Conservation (phyloP, 164 flowering plant species). For the Sextonia rubra region DNA sequence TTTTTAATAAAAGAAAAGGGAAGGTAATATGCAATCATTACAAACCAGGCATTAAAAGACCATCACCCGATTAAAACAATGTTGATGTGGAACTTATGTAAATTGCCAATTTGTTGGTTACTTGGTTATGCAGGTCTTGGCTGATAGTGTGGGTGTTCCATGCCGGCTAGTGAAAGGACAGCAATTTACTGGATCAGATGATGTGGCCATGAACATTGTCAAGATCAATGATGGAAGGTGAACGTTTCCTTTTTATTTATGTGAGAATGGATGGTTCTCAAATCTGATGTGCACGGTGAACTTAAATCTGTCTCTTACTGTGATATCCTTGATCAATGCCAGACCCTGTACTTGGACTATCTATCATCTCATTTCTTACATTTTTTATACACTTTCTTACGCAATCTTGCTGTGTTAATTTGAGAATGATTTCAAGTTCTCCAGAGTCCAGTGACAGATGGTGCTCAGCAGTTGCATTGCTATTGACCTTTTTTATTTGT, state of each 20-base stretch:
- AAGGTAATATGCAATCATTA: too few species aligned
- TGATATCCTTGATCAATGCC: not conserved
- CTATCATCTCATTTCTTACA: too few species aligned
- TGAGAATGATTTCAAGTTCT: not conserved
- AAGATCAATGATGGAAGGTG: constrained; percentile 86
- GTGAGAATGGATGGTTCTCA: not conserved
- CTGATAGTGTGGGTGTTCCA: constrained; percentile 76
- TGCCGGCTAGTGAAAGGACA: constrained; percentile 87
- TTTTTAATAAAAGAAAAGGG: too few species aligned
- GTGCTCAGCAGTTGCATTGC: not conserved
- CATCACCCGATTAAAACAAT: too few species aligned
- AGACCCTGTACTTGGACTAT: not conserved
- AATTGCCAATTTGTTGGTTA: not conserved
- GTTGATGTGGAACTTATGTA: not conserved
- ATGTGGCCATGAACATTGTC: constrained; percentile 81
- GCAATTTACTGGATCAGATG: constrained; percentile 77
- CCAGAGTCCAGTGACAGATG: not conserved
- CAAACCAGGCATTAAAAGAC: too few species aligned
- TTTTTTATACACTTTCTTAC: too few species aligned
- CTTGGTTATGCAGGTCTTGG: constrained; percentile 59
- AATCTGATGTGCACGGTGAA: not conserved
- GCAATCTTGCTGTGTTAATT: not conserved
- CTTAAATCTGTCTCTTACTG: not conserved
- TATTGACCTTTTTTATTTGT: too few species aligned
- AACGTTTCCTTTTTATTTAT: not conserved